Evolutionary conservation across 2,329 filamentous ascomycete genomes (phyloP), one percentile per base, ranked within the genome.

Genomic region (Zymoseptoria crescenta): DNA sequence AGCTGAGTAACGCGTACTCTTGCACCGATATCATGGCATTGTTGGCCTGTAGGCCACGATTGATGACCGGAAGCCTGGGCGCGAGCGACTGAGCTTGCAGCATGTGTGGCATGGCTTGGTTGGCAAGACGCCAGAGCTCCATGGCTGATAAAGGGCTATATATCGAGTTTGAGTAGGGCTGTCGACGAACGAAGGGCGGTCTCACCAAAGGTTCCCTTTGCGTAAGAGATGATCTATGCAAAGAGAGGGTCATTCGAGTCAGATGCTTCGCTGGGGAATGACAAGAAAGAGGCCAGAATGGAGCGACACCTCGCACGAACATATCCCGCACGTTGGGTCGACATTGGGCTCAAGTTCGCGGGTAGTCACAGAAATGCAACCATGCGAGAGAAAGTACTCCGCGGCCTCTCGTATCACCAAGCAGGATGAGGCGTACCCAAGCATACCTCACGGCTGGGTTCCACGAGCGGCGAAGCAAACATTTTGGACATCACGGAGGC

Each of bases 1-100:
- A 24, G 27, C 21, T 49, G n/a, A 24, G 21, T 10, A 61, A 49
- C 29, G 59, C 52, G 8, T 51, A 30, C 30, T 61, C 59, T 30
- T 54, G 49, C 16, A 58, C 45, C 4, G 35, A 28, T 3, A 58
- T 30, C 16, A 52, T 28, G 35, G 52, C 30, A 35, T 55, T 29
- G 29, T 51, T 41, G 35, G 35, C 9, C 35, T 45, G 35, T 16
- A 45, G 35, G 7, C 35, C 13, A 45, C 35, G 35, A 13, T 45
- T 45, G 35, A 45, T 45, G 35, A 10, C 35, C 35, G 35, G 13
- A 45, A 3, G 35, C 35, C 35, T 45, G 13, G 35, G 35, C 13
- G 35, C 13, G 16, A 45, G 35, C n/a, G 35, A 16, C n/a, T 45
- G 35, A 45, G 35, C 35, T 45, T 45, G 35, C 35, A 45, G n/a